Evolutionary conservation across 1,284 basidiomycete genomes (phyloP).

Genomic region (Neolentinus lepideus): DNA sequence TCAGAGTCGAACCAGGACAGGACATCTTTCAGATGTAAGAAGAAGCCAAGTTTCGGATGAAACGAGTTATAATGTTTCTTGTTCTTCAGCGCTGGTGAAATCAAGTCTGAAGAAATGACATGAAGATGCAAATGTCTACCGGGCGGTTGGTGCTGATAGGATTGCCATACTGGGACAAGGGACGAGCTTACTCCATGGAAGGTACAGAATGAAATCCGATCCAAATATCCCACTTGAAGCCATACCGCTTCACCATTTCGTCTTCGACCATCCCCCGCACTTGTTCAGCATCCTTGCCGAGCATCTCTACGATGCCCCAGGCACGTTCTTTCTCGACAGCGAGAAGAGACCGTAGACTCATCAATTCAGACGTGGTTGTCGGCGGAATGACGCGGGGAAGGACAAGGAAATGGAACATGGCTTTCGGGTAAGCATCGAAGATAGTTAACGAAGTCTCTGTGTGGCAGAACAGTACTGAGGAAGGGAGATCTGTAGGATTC

Average conservation of each 20-base stretch:
- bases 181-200: slow-evolving; percentile 59
- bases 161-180: not conserved
- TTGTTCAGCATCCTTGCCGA: slow-evolving; percentile 50
- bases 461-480: slow-evolving; percentile 56
- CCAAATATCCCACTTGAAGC: slow-evolving; percentile 24
- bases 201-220: slow-evolving; percentile 85
- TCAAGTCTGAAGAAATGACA: slow-evolving; percentile 80
- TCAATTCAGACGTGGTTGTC: slow-evolving; percentile 34
- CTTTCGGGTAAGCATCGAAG: slow-evolving; percentile 84
- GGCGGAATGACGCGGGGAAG: slow-evolving; percentile 50
- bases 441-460: slow-evolving; percentile 62
- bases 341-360: slow-evolving; percentile 57
- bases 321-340: slow-evolving; percentile 43
- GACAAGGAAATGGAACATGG: slow-evolving; percentile 78
- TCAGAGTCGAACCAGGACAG: slow-evolving; percentile 67
- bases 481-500: slow-evolving; percentile 47
- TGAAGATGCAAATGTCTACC: slow-evolving; percentile 82
- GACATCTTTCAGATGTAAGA: slow-evolving; percentile 73
- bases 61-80: slow-evolving; percentile 98
- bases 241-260: slow-evolving; percentile 62
- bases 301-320: slow-evolving; percentile 43
- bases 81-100: slow-evolving; percentile 69
- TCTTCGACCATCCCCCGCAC: slow-evolving; percentile 59
- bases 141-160: not conserved
- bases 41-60: slow-evolving; percentile 83